These are phyloP conservation scores for Paramecium caudatum DNA, from an alignment of 73 alveolate species.

Conservation along the genomic window DNA sequence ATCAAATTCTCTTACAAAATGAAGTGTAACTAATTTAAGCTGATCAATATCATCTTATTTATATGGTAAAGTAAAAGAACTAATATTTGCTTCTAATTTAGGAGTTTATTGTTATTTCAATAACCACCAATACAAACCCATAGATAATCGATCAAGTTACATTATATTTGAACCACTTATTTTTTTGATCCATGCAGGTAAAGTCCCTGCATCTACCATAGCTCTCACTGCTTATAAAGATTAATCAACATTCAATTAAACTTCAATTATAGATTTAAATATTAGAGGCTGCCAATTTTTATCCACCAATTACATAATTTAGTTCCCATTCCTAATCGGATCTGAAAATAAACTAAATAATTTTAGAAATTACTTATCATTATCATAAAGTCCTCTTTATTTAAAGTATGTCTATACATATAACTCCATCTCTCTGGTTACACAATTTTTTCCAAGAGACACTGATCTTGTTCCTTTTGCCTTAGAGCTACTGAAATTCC, in stretches of 20 bases:
- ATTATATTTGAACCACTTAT: background rate
- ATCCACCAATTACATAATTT: background rate
- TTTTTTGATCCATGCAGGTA: conserved; percentile 58
- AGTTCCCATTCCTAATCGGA: conserved; percentile 62
- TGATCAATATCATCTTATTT: conserved; percentile 62
- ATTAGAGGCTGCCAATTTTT: background rate
- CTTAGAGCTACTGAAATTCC: conserved; percentile 43
- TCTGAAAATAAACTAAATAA: conserved; percentile 54
- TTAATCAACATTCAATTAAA: conserved; percentile 4
- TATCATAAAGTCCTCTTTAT: conserved; percentile 14
- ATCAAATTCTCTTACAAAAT: conserved; percentile 28
- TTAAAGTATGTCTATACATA: conserved; percentile 53
- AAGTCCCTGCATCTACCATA: conserved; percentile 39
- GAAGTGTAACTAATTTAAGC: conserved; percentile 17
- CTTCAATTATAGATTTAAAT: conserved; percentile 54
- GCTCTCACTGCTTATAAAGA: conserved; percentile 21
- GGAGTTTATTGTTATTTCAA: background rate
- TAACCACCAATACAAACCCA: conserved; percentile 71
- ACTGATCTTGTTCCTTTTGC: conserved; percentile 9
- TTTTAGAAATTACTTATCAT: conserved; percentile 25
- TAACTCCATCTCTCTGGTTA: conserved; percentile 63
- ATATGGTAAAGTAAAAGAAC: conserved; percentile 25
- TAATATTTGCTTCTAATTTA: background rate
- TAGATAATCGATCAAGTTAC: conserved; percentile 42
- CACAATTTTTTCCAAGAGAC: conserved; percentile 48